Base-by-base conservation (phyloP, 2,329 filamentous ascomycete genomes). In the Diaporthe velutina region DNA sequence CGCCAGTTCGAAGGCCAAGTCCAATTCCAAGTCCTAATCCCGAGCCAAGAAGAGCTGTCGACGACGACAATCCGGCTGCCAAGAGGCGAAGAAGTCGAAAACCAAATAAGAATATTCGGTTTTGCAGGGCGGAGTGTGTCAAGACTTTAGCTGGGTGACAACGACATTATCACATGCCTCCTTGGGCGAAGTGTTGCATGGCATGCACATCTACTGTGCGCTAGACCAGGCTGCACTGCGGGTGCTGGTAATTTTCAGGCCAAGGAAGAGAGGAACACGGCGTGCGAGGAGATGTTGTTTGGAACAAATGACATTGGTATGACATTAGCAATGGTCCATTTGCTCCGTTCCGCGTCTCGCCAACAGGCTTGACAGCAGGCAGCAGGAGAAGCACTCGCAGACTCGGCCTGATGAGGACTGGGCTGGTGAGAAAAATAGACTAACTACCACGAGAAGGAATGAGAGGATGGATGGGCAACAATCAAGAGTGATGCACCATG, bases 101-200 rank as follows among this genome's bases (percentile, higher is more conserved):
- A 35, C 12, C 54, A 57, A 28, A 40, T 60, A 30, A 61, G n/a
- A 42, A 40, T 30, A 61, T 5, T 45, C 35, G 58, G n/a, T 30
- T 61, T n/a, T 45, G 38, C 38, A 50, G 17, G 33, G n/a, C 48
- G 15, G 48, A 54, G 35, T 28, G 60, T 45, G 45, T 67, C 64
- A 35, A 35, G 30, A 12, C 33, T 25, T 25, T 13, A 10, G 45
- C n/a, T 28, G n/a, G 45, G 64, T 68, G 33, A 52, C 64, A 54
- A 54, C 38, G n/a, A 28, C n/a, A n/a, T 54, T 28, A 40, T 52
- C 64, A 68, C 48, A 54, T 64, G 60, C 35, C 64, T 22, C 4
- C 6, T 52, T 28, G 30, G 64, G 64, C 33, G 2, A 50, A 25
- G 15, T 54, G 48, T n/a, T 52, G 45, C 64, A 67, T 35, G 64